Evolutionary conservation across 108 stramenopile genomes (phyloP).

Genomic region (Chaetoceros tenuissimus): DNA sequence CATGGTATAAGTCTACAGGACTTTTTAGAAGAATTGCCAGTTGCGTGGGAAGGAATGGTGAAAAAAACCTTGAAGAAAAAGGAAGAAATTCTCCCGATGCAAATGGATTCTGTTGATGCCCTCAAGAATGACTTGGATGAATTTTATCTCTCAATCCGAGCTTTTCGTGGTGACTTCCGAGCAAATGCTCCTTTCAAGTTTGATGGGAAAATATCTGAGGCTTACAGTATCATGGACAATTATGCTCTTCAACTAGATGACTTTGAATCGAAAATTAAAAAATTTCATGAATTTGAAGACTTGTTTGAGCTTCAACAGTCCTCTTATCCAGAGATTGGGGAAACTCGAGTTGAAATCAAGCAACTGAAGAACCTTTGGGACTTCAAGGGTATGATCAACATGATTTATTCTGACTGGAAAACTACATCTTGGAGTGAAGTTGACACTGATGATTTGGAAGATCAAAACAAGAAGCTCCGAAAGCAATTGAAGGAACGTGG

Average conservation of each 20-base stretch:
- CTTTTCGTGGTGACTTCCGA: conserved; percentile 70
- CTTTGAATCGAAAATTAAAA: conserved; percentile 37
- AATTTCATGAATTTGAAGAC: conserved; percentile 76
- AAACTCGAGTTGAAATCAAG: conserved; percentile 65
- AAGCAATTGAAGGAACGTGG: conserved; percentile 72
- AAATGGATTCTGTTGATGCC: conserved; percentile 72
- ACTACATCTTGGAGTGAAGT: conserved; percentile 51
- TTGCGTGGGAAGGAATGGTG: conserved; percentile 75
- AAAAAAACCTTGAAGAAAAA: conserved; percentile 81
- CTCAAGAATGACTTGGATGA: conserved; percentile 63
- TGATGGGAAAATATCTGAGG: conserved; percentile 47
- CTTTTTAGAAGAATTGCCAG: conserved; percentile 77
- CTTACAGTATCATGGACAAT: conserved; percentile 54
- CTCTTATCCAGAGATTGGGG: conserved; percentile 67
- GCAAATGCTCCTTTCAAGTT: conserved; percentile 76
- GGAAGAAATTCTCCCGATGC: conserved; percentile 81
- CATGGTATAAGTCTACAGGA: conserved; percentile 41
- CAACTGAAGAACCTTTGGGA: conserved; percentile 73
- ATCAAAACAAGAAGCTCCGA: conserved; percentile 67
- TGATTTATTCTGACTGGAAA: conserved; percentile 54
- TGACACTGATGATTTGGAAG: conserved; percentile 71
- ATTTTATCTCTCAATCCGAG: conserved; percentile 49
- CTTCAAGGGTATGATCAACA: conserved; percentile 54
- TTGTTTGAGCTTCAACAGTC: conserved; percentile 78
- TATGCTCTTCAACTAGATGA: conserved; percentile 41